These are phyloP conservation scores for Nicotiana sylvestris DNA, from an alignment of 257 asterid species.

Conservation along the genomic window DNA sequence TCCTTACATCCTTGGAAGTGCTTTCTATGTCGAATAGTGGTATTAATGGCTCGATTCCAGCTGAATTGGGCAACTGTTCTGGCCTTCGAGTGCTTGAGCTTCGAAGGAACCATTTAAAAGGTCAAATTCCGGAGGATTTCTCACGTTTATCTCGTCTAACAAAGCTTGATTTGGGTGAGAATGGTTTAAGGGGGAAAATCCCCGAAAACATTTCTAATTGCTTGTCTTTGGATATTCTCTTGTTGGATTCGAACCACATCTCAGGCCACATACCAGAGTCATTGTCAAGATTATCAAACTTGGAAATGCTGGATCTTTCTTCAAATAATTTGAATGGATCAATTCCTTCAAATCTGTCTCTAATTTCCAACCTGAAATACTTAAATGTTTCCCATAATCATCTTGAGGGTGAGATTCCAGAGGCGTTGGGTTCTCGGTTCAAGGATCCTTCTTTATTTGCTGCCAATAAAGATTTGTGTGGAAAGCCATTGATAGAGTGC, in stretches of 20 bases:
- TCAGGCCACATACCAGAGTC: slow-evolving; percentile 39
- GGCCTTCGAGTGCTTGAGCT: slow-evolving; percentile 48
- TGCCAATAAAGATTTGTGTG: slow-evolving; percentile 57
- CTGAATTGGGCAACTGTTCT: slow-evolving; percentile 55
- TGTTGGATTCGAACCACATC: slow-evolving; percentile 39
- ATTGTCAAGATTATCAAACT: slow-evolving; percentile 22
- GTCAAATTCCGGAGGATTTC: slow-evolving; percentile 44
- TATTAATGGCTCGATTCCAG: slow-evolving; percentile 51
- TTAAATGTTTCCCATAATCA: slow-evolving; percentile 56
- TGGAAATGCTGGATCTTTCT: slow-evolving; percentile 32
- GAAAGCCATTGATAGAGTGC: slow-evolving; percentile 53
- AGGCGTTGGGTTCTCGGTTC: slow-evolving; percentile 50
- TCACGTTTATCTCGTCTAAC: slow-evolving; percentile 42
- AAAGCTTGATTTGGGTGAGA: slow-evolving; percentile 54
- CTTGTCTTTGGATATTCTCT: slow-evolving; percentile 37
- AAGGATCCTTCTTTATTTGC: slow-evolving; percentile 47
- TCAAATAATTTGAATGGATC: slow-evolving; percentile 39
- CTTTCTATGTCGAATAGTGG: slow-evolving; percentile 53
- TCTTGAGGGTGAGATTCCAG: slow-evolving; percentile 77
- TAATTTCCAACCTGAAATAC: slow-evolving; percentile 31
- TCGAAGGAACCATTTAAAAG: slow-evolving; percentile 43
- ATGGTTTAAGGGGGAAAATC: slow-evolving; percentile 50
- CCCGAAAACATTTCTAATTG: slow-evolving; percentile 53
- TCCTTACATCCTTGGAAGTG: slow-evolving; percentile 52
- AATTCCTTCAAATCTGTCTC: slow-evolving; percentile 53